Base-by-base conservation (phyloP, 805 yeast genomes). In the Candida andamanensis region DNA sequence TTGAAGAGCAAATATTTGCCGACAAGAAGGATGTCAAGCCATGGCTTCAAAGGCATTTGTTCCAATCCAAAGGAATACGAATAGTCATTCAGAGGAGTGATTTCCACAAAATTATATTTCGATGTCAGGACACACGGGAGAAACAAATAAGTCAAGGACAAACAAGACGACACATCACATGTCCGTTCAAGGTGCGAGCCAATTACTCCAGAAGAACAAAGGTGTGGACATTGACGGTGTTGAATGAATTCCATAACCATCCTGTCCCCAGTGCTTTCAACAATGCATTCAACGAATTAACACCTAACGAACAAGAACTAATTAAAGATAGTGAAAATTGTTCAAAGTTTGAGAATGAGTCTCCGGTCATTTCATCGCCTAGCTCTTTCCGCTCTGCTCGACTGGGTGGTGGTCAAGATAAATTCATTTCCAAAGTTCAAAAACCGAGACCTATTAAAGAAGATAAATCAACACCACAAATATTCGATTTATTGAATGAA, bases 111-210 rank as follows among this genome's bases (percentile, higher is more conserved):
- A 75, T 78, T 13, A 74, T 77, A 12, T 78, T 78, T 56, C 72
- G 74, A 45, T 78, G 85, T 48, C 76, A 74, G 42, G 40, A 43
- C 16, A 37, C 39, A 7, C 29, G 34, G 24, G 36, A 30, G 18
- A 32, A 52, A 46, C 33, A 40, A 20, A 32, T 39, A 11, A 26
- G 33, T 13, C 40, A 38, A 29, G 36, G 50, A 17, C 36, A 45
- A 28, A 28, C 42, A 30, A 42, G 56, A 29, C 39, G 52, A 28
- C 49, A 41, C 21, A 58, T 58, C 10, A 61, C 65, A 15, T 79
- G 85, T 46, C 85, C 85, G 2, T 79, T 79, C 46, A 62, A 80
- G 49, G 67, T 79, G 26, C 53, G 86, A 33, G 85, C 85, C 2
- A 77, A 79, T 41, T 76, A 59, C 45, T 71, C 79, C 1, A 41